phyloP scores from a whole-genome alignment of 2,329 filamentous ascomycete species.

The Claviceps lovelessii region DNA sequence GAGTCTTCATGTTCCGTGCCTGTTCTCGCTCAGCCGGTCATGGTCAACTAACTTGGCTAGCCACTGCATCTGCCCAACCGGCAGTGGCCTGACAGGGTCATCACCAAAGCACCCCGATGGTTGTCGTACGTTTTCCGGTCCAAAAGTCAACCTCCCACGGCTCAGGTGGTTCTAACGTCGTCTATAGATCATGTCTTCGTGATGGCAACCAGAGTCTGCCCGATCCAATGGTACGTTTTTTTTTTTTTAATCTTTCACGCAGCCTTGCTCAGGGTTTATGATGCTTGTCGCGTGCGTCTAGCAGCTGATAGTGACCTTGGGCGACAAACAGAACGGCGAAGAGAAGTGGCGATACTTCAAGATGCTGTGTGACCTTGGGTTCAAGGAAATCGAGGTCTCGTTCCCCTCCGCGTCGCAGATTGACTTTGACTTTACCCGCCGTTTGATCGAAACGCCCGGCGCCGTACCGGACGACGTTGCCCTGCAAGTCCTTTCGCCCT shows the following conservation, averaged over 20 bases:
- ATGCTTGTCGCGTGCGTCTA: no score
- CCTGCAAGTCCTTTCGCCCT: constrained; percentile 85
- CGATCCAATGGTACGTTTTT: constrained; percentile 66
- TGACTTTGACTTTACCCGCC: constrained; percentile 88
- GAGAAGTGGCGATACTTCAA: constrained; percentile 94
- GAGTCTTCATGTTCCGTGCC: not conserved
- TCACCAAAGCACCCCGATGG: constrained; percentile 81
- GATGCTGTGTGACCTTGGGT: constrained; percentile 82
- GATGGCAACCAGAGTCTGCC: constrained; percentile 91
- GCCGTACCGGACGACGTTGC: constrained; percentile 77
- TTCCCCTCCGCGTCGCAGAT: constrained; percentile 91
- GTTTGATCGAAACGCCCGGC: constrained; percentile 72
- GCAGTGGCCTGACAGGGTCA: constrained; percentile 70
- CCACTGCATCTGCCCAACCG: constrained; percentile 41
- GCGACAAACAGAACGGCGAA: constrained; percentile 57
- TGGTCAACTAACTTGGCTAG: not conserved
- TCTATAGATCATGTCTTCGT: constrained; percentile 24
- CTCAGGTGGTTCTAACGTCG: not conserved
- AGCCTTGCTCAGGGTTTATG: not conserved
- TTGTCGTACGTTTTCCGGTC: constrained; percentile 26
- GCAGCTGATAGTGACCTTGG: not conserved
- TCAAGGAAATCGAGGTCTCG: constrained; percentile 95
- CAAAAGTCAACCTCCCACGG: not conserved
- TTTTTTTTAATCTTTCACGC: not conserved
- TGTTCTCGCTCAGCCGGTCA: not conserved